Percentiles rank a stretch among this genome's conserved stretches.
phyloP scores from a whole-genome alignment of 108 stramenopile genomes.

The Skeletonema tropicum region DNA sequence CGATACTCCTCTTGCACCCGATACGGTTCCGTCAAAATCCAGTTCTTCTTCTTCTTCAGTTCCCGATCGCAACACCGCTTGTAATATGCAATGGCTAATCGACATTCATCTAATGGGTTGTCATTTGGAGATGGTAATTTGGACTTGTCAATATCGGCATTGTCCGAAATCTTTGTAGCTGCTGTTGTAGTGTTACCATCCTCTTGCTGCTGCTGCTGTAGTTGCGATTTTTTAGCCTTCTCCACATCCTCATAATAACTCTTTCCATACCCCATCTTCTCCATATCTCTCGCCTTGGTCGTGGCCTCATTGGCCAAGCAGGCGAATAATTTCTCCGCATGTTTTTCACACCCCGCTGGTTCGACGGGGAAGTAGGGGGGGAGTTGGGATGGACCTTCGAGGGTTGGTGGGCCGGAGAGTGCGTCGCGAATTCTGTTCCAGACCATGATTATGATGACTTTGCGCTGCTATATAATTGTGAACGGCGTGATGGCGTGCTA shows the following conservation, averaged over 20 bases:
- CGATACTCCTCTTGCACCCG: slow-evolving; percentile 91
- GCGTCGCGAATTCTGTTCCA: slow-evolving; percentile 57
- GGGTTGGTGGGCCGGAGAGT: slow-evolving; percentile 56
- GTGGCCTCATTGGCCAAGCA: slow-evolving; percentile 83
- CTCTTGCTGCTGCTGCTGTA: slow-evolving; percentile 5
- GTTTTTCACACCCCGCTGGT: slow-evolving; percentile 83
- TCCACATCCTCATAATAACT: slow-evolving; percentile 76
- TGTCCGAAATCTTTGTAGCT: slow-evolving; percentile 38
- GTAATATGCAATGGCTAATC: slow-evolving; percentile 74
- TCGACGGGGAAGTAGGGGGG: slow-evolving; percentile 88
- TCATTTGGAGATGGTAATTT: slow-evolving; percentile 62
- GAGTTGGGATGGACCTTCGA: slow-evolving; percentile 67
- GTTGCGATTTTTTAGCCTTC: too few relatives aligned
- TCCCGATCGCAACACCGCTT: slow-evolving; percentile 83
- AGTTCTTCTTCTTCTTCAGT: slow-evolving; percentile 87
- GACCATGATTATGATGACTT: too few relatives aligned
- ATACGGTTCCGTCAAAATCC: slow-evolving; percentile 85
- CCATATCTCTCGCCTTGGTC: slow-evolving; percentile 84
- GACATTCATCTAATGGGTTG: slow-evolving; percentile 87
- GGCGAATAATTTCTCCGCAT: slow-evolving; percentile 73
- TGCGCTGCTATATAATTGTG: too few relatives aligned
- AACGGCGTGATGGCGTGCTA: too few relatives aligned
- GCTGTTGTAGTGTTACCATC: slow-evolving; percentile 11
- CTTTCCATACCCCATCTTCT: slow-evolving; percentile 75
- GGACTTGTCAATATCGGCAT: slow-evolving; percentile 32